Evolutionary conservation across 768 basidiomycete genomes (phyloP).

Genomic region (Auricularia cornea): DNA sequence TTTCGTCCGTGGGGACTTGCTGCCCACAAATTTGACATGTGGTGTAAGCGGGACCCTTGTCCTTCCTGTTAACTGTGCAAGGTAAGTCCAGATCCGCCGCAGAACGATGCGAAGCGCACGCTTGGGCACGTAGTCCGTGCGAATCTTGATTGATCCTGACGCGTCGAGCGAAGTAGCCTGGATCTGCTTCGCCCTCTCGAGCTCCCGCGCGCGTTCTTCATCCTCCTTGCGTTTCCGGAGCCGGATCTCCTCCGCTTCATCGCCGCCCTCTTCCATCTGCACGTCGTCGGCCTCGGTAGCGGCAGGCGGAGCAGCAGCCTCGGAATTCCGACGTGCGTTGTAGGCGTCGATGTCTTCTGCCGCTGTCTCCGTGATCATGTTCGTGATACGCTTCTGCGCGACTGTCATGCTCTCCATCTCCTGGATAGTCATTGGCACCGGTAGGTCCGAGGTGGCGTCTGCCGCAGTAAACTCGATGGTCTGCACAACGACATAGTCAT

Average conservation of each 20-base stretch:
- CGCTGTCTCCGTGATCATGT: constrained; percentile 96
- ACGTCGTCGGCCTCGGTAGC: constrained; percentile 56
- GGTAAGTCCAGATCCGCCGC: constrained; percentile 4
- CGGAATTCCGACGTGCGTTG: constrained; percentile 71
- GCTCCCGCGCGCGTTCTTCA: constrained; percentile 58
- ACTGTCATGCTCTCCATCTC: constrained; percentile 95
- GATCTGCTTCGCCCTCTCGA: constrained; percentile 70
- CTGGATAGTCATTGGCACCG: constrained; percentile 92
- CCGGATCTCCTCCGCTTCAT: constrained; percentile 57
- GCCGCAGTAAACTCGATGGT: constrained; percentile 95
- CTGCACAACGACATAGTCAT: constrained; percentile 96
- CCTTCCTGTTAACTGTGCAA: constrained; percentile 56
- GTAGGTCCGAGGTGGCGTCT: constrained; percentile 84
- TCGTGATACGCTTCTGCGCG: constrained; percentile 95
- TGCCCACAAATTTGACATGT: constrained; percentile 94
- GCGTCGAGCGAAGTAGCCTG: constrained; percentile 70
- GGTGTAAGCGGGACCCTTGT: constrained; percentile 52
- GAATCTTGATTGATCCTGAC: constrained; percentile 83
- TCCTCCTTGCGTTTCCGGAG: constrained; percentile 60
- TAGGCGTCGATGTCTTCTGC: constrained; percentile 80
- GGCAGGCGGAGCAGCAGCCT: constrained; percentile 66
- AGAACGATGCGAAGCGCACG: constrained; percentile 39
- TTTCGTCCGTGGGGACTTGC: constrained; percentile 89
- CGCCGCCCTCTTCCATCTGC: constrained; percentile 78
- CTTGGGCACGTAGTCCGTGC: constrained; percentile 93